These are phyloP conservation scores for Penicillium robsamsonii DNA, from an alignment of 495 filamentous ascomycete species.

Conservation along the genomic window DNA sequence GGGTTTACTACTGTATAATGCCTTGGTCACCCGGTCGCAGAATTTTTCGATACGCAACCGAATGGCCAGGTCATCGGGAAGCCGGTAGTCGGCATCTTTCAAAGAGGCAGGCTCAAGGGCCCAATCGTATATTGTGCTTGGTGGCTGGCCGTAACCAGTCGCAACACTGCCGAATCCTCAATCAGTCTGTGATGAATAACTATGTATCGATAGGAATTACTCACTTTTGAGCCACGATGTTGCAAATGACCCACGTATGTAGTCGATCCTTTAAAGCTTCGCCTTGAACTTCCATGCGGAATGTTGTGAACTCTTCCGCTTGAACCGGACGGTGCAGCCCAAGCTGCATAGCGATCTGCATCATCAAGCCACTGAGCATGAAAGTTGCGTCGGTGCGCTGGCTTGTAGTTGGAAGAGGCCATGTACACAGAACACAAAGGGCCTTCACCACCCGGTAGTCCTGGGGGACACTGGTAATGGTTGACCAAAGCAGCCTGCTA, in stretches of 20 bases:
- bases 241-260: slow-evolving; percentile 88
- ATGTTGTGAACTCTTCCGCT: slow-evolving; percentile 85
- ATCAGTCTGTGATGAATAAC: neutral
- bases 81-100: slow-evolving; percentile 60
- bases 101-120: slow-evolving; percentile 66
- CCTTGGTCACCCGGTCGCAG: slow-evolving; percentile 80
- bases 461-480: slow-evolving; percentile 75
- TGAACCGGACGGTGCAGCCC: slow-evolving; percentile 88
- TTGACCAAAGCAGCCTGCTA: slow-evolving; percentile 75
- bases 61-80: slow-evolving; percentile 64
- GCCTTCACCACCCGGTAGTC: slow-evolving; percentile 88
- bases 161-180: slow-evolving; percentile 58
- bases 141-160: slow-evolving; percentile 87
- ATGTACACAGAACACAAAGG: slow-evolving; percentile 83
- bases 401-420: slow-evolving; percentile 85
- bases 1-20: slow-evolving; percentile 78
- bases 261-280: slow-evolving; percentile 84
- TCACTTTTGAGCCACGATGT: slow-evolving; percentile 81
- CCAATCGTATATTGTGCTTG: slow-evolving; percentile 83
- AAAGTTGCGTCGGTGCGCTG: slow-evolving; percentile 86
- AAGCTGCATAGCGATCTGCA: slow-evolving; percentile 89
- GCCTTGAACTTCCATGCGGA: slow-evolving; percentile 75
- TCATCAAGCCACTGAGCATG: slow-evolving; percentile 87
- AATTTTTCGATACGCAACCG: slow-evolving; percentile 82
- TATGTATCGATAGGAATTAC: slow-evolving; percentile 9